Base-by-base conservation (phyloP, 768 basidiomycete genomes). In the Macrolepiota fuliginosa region DNA sequence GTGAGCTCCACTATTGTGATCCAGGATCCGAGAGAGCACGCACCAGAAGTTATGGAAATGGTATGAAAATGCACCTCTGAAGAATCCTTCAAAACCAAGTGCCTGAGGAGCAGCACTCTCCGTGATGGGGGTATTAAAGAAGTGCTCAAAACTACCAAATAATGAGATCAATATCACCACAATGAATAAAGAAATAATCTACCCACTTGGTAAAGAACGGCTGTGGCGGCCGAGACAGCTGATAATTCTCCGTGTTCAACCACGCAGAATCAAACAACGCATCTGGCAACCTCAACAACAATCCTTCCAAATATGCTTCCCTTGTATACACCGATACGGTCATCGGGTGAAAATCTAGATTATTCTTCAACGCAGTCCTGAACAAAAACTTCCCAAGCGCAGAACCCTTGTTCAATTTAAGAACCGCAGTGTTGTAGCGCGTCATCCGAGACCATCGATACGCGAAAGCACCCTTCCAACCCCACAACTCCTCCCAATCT, bases 401-500 rank as follows among this genome's bases (percentile, higher is more conserved):
- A 3, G 92, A 95, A 19, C 86, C 85, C 72, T 92, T 95, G 83
- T 96, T 94, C 79, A 99, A 80, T 70, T 89, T 92, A 62, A 99
- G 81, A 11, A 98, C 94, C 1, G 97, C 96, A 12, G 96, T 98
- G 79, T 98, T 98, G 74, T 98, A 98, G 71, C 89, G 92, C 69
- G 91, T 86, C 64, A 96, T 78, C 52, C 93, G 88, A 22, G 91
- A 93, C 96, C 96, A 99, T 2, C 96, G 83, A 72, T 98, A 98
- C 7, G 96, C 96, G 68, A 97, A 99, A 17, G 95, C 94, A 40
- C 96, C 96, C 67, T 89, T 87, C 90, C 92, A 97, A 29, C 93
- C 94, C 94, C 94, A 98, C 4, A 99, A 79, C 66, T 98, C 96
- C 71, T 97, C 96, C 97, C 97, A 99, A 70, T 99, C 96, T 22